These are phyloP conservation scores for Chrysoporthe deuterocubensis DNA, from an alignment of 2,329 filamentous ascomycete species.

Conservation along the genomic window DNA sequence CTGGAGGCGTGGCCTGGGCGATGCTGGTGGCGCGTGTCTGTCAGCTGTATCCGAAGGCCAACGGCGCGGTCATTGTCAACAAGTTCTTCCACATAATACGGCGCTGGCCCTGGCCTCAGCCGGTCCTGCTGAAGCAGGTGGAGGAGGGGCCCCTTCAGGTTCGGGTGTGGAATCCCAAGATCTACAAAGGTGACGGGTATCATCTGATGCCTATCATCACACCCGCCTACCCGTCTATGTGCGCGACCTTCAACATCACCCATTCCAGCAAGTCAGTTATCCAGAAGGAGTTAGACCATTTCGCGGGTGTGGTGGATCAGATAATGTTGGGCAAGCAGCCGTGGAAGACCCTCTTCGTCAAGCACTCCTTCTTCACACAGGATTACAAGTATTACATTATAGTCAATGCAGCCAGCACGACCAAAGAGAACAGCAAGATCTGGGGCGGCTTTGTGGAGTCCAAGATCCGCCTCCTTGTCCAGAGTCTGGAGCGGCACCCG, in stretches of 20 bases:
- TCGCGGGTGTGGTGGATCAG: constrained; percentile 74
- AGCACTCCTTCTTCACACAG: constrained; percentile 90
- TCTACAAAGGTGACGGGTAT: constrained; percentile 79
- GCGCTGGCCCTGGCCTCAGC: constrained; percentile 91
- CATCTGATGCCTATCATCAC: constrained; percentile 99
- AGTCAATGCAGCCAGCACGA: constrained; percentile 80
- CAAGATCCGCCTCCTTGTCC: constrained; percentile 84
- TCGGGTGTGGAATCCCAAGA: constrained; percentile 85
- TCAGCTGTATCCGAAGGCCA: constrained; percentile 92
- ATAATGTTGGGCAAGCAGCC: constrained; percentile 76
- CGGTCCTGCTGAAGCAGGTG: constrained; percentile 87
- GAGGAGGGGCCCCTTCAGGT: constrained; percentile 81
- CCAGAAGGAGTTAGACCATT: constrained; percentile 78
- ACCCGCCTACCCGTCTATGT: constrained; percentile 97
- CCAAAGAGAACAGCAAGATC: constrained; percentile 80
- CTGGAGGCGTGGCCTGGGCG: constrained; percentile 95
- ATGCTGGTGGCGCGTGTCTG: constrained; percentile 97
- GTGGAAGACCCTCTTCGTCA: constrained; percentile 88
- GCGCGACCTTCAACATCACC: constrained; percentile 92
- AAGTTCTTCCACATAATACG: constrained; percentile 95
- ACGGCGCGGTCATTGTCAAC: constrained; percentile 82
- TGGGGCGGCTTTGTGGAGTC: constrained; percentile 96
- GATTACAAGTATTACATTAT: constrained; percentile 96
- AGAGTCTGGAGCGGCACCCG: constrained; percentile 77
- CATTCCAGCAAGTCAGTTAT: constrained; percentile 85